Conservation (phyloP, 2,329 filamentous ascomycete species). For the Hawksworthiomyces lignivorus region DNA sequence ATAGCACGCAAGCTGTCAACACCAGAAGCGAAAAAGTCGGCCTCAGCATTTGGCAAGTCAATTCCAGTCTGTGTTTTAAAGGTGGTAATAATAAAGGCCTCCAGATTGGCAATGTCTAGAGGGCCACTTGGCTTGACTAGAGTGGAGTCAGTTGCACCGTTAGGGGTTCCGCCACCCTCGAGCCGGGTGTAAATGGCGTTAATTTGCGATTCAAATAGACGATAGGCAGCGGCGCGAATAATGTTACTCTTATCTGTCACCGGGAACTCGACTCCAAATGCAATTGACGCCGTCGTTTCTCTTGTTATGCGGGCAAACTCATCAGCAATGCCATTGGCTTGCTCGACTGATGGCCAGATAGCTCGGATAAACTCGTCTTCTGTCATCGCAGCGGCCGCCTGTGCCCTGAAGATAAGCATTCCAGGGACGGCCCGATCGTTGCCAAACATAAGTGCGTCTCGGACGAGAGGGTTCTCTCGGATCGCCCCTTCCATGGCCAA, state of each 20-base stretch:
- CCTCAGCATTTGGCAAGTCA: conserved; percentile 20
- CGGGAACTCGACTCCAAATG: conserved; percentile 26
- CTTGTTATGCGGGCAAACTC: conserved; percentile 34
- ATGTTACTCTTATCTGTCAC: conserved; percentile 39
- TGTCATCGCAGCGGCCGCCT: conserved; percentile 17
- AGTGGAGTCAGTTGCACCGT: not conserved
- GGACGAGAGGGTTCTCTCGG: conserved; percentile 24
- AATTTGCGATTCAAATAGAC: conserved; percentile 27
- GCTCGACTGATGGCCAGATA: conserved; percentile 29
- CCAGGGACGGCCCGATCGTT: conserved; percentile 24
- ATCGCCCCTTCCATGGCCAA: conserved; percentile 26
- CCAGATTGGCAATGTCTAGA: conserved; percentile 22
- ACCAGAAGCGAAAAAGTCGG: conserved; percentile 36
- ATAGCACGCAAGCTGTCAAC: conserved; percentile 40
- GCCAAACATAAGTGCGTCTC: conserved; percentile 27
- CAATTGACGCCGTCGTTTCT: conserved; percentile 31
- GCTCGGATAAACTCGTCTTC: conserved; percentile 26
- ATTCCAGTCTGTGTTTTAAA: conserved; percentile 23
- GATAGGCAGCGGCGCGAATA: conserved; percentile 33
- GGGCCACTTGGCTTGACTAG: not conserved
- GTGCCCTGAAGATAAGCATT: conserved; percentile 24
- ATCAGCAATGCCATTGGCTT: conserved; percentile 32
- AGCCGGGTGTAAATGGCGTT: conserved; percentile 21
- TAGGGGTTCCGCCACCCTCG: not conserved
- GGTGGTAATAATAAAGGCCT: conserved; percentile 26